These are phyloP conservation scores for Boletus pseudopeckii DNA, from an alignment of 768 basidiomycete species.

Conservation along the genomic window DNA sequence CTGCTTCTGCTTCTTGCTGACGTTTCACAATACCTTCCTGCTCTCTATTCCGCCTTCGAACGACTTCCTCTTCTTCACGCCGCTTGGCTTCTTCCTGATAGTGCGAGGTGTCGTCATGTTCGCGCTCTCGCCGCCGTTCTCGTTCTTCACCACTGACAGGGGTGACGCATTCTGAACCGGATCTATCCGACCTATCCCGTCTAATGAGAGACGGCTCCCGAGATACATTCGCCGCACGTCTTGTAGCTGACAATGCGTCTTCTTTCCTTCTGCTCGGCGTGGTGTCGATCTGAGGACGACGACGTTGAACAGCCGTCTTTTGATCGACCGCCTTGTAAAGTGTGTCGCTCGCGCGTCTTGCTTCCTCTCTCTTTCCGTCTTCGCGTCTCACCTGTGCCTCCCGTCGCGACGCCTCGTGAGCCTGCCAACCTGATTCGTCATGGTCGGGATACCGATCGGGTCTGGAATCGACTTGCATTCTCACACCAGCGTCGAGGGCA, in stretches of 20 bases:
- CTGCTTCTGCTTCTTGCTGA: conserved; percentile 58
- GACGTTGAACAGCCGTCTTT: conserved; percentile 13
- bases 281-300: conserved; percentile 30
- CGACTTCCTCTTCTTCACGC: conserved; percentile 46
- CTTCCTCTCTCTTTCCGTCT: conserved; percentile 35
- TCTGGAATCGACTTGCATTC: conserved; percentile 24
- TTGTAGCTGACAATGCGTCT: conserved; percentile 23
- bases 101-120: conserved; percentile 32
- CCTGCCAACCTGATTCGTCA: conserved; percentile 33
- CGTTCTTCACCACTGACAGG: conserved; percentile 27
- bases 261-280: conserved; percentile 30
- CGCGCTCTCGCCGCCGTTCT: conserved; percentile 25
- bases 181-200: conserved; percentile 22
- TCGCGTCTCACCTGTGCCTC: conserved; percentile 33
- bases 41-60: conserved; percentile 46
- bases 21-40: conserved; percentile 55
- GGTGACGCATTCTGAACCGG: conserved; percentile 25
- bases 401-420: conserved; percentile 30
- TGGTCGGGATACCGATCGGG: conserved; percentile 23
- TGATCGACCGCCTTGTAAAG: conserved; percentile 29
- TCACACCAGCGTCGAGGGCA: conserved; percentile 19
- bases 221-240: conserved; percentile 25
- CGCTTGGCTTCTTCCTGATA: conserved; percentile 44
- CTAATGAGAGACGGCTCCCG: conserved; percentile 23
- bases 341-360: conserved; percentile 32